Conservation (phyloP, 805 yeast genomes). For the Myxozyma sirexii region DNA sequence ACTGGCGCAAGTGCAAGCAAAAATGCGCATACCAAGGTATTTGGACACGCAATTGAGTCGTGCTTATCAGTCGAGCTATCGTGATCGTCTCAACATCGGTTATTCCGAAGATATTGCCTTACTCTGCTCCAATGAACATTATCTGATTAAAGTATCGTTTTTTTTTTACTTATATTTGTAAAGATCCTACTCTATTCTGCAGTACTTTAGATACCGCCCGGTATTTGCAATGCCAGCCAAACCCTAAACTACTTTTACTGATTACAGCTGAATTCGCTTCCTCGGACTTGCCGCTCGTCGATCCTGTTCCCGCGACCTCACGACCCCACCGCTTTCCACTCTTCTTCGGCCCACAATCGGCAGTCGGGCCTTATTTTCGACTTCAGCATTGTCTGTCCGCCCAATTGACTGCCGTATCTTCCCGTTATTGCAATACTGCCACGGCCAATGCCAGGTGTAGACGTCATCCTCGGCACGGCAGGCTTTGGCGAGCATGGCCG, state of each 20-base stretch:
- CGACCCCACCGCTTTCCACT: not conserved
- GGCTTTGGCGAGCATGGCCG: slow-evolving; percentile 34
- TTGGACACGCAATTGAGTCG: too few relatives aligned
- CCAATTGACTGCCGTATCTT: not conserved
- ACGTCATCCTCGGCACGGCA: slow-evolving; percentile 33
- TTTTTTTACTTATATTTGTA: too few relatives aligned
- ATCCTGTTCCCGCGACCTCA: not conserved
- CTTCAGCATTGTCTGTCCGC: not conserved
- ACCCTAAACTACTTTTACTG: not conserved
- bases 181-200: too few relatives aligned
- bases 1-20: too few relatives aligned
- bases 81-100: too few relatives aligned
- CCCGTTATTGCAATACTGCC: not conserved
- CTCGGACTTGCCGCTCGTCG: not conserved
- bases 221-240: not conserved
- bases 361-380: too few relatives aligned
- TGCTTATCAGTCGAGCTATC: too few relatives aligned
- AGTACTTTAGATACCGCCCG: not conserved
- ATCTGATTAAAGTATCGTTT: too few relatives aligned
- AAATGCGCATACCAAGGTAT: too few relatives aligned
- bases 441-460: slow-evolving; percentile 13
- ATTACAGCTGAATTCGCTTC: too few relatives aligned
- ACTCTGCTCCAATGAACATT: not conserved
- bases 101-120: too few relatives aligned
- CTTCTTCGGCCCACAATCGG: not conserved